phyloP scores from a whole-genome alignment of 2,329 filamentous ascomycete species.

The Trichoderma koningii region DNA sequence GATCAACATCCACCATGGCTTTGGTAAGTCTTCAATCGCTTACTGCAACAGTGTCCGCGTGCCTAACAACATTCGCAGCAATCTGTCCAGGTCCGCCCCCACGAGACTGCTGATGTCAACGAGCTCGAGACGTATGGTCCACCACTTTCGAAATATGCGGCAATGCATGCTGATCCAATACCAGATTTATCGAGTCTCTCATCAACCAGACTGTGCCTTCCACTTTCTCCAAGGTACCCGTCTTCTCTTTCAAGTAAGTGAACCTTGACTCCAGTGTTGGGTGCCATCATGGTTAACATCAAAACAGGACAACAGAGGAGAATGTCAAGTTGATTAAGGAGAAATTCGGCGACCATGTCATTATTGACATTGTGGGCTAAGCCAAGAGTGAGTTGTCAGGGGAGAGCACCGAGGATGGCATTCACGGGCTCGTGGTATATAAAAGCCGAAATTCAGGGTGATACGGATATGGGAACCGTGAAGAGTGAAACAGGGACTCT shows the following conservation, averaged over 20 bases:
- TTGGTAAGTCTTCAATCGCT: background rate
- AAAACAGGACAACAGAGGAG: conserved; percentile 10
- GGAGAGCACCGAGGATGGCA: background rate
- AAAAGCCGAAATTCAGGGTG: background rate
- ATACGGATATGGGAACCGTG: background rate
- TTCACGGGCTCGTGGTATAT: conserved; percentile 4
- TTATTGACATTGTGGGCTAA: background rate
- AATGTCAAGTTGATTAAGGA: background rate
- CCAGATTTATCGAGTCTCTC: background rate
- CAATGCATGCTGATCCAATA: background rate
- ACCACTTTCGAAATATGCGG: background rate
- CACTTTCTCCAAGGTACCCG: conserved; percentile 2
- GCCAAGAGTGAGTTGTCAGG: background rate
- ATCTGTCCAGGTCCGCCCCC: conserved; percentile 4
- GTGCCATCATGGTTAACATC: background rate
- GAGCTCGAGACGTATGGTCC: background rate
- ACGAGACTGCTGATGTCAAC: background rate
- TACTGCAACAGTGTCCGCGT: background rate
- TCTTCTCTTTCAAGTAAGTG: conserved; percentile 10
- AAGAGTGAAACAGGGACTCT: conserved; percentile 10
- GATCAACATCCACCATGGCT: conserved; percentile 1
- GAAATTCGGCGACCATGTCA: background rate
- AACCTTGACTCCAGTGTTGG: no score
- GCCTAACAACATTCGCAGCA: background rate
- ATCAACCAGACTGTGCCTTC: background rate